Base-by-base conservation (phyloP, 2,329 filamentous ascomycete genomes). In the Lasiodiplodia gonubiensis region DNA sequence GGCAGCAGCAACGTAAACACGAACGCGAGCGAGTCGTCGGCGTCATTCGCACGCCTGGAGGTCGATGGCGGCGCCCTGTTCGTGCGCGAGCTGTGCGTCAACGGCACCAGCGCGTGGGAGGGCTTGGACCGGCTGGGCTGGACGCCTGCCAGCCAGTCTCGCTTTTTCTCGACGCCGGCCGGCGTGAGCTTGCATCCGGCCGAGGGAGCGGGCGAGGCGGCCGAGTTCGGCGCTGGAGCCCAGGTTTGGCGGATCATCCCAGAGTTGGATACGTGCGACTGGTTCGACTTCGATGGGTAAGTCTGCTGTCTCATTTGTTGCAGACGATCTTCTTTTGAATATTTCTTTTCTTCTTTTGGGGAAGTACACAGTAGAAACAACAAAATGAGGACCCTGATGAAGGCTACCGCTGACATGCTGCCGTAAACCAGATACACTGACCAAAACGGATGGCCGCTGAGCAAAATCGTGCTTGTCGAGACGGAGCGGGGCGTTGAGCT, bases 221-320 rank as follows among this genome's bases (percentile, higher is more conserved):
- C 35, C 39, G 30, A 12, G 30, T 63, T 52, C 27, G 52, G 54
- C 1, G 71, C 64, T 5, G 72, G 69, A 4, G 74, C 72, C 25
- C 74, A 74, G 33, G 70, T 75, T 0, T 76, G 73, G 71, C 69
- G 75, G 18, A 72, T 76, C 69, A 71, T 72, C 2, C 68, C 72
- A 16, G 74, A 72, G 3, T 59, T 73, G 42, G 70, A 72, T 10
- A 52, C 57, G 8, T 77, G 75, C 54, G 72, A 77, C 59, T 77
- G 74, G 73, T 76, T 73, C 66, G 75, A 77, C 54, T 76, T 74
- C 46, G 75, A 76, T 66, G 75, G 75, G 70, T 74, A 39, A 69
- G 70, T 70, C 16, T 35, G 57, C 21, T 25, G 6, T 27, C 27
- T 21, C 18, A 7, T 6, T n/a, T 14, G n/a, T 14, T 42, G 33